A percentile compares a stretch with the other conserved stretches of the same genome.
phyloP scores from a whole-genome alignment of 2,329 filamentous ascomycete genomes.

The Arthrinium puccinioides region DNA sequence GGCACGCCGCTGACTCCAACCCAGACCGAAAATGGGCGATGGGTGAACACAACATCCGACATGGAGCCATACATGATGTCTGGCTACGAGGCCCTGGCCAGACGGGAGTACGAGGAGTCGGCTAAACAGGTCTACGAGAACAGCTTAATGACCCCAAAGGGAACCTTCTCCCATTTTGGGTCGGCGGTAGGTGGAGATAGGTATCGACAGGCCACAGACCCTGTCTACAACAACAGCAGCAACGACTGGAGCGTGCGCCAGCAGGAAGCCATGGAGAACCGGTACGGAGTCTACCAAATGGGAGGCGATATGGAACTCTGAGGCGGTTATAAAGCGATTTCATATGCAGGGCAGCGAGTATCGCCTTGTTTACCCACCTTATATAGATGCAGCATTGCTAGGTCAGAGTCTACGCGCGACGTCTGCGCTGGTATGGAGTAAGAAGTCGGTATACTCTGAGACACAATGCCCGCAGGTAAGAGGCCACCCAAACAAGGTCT shows the following conservation, averaged over 20 bases:
- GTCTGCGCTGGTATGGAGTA: too few relatives aligned
- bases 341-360: too few relatives aligned
- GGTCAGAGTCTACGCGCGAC: too few relatives aligned
- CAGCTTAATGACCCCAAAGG: slow-evolving; percentile 24
- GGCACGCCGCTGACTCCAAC: slow-evolving; percentile 40
- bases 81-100: slow-evolving; percentile 67
- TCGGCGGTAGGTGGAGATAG: slow-evolving; percentile 26
- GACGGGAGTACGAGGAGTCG: slow-evolving; percentile 54
- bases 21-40: slow-evolving; percentile 47
- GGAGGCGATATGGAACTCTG: slow-evolving; percentile 22
- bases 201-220: slow-evolving; percentile 57
- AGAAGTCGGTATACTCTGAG: too few relatives aligned
- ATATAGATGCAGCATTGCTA: too few relatives aligned
- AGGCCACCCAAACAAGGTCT: too few relatives aligned
- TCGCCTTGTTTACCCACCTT: too few relatives aligned
- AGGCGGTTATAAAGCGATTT: too few relatives aligned
- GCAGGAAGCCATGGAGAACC: slow-evolving; percentile 57
- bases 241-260: slow-evolving; percentile 36
- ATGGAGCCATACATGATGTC: slow-evolving; percentile 79
- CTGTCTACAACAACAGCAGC: slow-evolving; percentile 56
- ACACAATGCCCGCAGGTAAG: too few relatives aligned
- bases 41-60: slow-evolving; percentile 36
- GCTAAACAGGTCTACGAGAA: slow-evolving; percentile 26
- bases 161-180: slow-evolving; percentile 37
- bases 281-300: slow-evolving; percentile 58